Evolutionary conservation across 495 filamentous ascomycete species (phyloP), one percentile per base, ranked within the genome.

Genomic region (Aspergillus funiculosus): DNA sequence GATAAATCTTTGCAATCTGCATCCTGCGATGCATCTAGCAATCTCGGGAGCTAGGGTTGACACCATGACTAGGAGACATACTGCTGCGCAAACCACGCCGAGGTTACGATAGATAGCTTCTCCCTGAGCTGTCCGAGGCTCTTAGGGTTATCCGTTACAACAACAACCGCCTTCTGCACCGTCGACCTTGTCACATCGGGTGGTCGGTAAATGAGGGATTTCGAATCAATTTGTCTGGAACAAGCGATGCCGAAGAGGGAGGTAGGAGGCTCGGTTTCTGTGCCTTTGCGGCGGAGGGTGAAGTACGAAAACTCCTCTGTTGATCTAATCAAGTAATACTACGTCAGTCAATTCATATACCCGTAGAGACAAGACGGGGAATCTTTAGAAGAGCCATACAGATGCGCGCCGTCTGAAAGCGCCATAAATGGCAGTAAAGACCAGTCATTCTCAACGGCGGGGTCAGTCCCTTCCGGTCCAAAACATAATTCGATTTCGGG

Each of bases 281-380:
- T 79, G 27, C 75, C 80, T 38, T 80, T 81, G 32, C 80, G 81
- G 34, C 85, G 76, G 28, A 98, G 83, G 10, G 94, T 97, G 66
- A 98, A 98, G 70, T 97, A 98, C 41, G 89, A 95, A 73, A 96
- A 97, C 63, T 97, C 92, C 63, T 98, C 92, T 18, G 81, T 83
- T 6, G 86, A 78, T 28, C 87, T 92, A 54, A 29, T 13, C 18
- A 31, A 18, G 32, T 7, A 1, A 21, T 17, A 11, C 10, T 39
- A 22, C n/a, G 25, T 51, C 40, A 43, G 25, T 34, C 11, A 18
- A 14, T 26, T 14, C 21, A 29, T 17, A 14, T 15, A 51, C 48
- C 10, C 44, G 35, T 4, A 17, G 14, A 3, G 27, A 39, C 4
- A 37, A 17, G 26, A 17, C 15, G 18, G 21, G 47, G 34, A 41